These are phyloP conservation scores for Aureobasidium namibiae DNA, from an alignment of 2,329 filamentous ascomycete genomes.

Conservation along the genomic window DNA sequence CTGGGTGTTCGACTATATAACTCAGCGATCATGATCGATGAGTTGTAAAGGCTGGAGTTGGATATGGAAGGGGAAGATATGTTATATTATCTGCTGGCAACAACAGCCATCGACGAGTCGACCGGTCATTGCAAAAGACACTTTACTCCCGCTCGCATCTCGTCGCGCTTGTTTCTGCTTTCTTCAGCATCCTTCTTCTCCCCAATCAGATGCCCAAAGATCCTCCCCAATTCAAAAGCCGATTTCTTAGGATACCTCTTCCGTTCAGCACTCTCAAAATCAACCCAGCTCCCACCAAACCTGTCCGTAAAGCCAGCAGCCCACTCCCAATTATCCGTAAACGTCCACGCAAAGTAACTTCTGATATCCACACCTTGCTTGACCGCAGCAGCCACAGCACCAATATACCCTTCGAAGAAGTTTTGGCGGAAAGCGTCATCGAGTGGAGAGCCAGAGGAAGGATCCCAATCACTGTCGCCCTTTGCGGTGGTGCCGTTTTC, in stretches of 20 bases:
- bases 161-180: no score
- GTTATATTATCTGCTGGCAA: no score
- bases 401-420: slow-evolving; percentile 72
- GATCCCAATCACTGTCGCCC: slow-evolving; percentile 54
- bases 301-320: slow-evolving; percentile 34
- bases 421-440: slow-evolving; percentile 73
- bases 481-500: slow-evolving; percentile 83
- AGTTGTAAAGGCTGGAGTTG: no score
- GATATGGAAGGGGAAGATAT: no score
- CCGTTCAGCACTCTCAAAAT: slow-evolving; percentile 33
- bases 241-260: slow-evolving; percentile 28
- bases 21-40: no score
- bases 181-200: neutral
- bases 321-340: slow-evolving; percentile 59
- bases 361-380: slow-evolving; percentile 67
- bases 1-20: no score
- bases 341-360: slow-evolving; percentile 78
- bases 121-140: no score
- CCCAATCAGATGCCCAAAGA: slow-evolving; percentile 3
- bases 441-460: slow-evolving; percentile 45
- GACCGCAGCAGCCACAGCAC: slow-evolving; percentile 65
- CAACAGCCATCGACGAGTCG: no score
- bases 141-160: no score
- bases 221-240: slow-evolving; percentile 1
- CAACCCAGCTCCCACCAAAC: slow-evolving; percentile 35